A percentile compares a stretch with the other conserved stretches of the same genome.
phyloP scores from a whole-genome alignment of 1,284 basidiomycete species.

The Tranzscheliella williamsii region DNA sequence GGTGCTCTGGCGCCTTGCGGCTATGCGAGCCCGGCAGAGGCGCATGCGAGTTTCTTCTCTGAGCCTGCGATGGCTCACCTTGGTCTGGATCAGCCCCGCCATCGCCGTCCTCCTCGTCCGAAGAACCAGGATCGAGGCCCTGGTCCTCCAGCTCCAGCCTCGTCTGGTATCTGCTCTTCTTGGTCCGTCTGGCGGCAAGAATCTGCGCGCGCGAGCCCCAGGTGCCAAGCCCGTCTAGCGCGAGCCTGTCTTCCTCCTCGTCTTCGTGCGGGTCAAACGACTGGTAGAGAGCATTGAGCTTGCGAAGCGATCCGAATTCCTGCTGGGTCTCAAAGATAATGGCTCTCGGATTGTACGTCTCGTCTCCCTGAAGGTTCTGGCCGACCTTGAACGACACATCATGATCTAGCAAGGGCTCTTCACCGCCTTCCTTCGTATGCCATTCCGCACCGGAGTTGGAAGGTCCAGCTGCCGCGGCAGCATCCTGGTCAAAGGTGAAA shows the following conservation, averaged over 20 bases:
- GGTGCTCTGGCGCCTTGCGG: slow-evolving; percentile 1
- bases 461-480: slow-evolving; percentile 14
- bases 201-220: slow-evolving; percentile 19
- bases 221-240: slow-evolving; percentile 13
- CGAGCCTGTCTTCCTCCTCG: slow-evolving; percentile 8
- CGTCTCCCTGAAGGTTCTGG: slow-evolving; percentile 35
- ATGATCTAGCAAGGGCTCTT: slow-evolving; percentile 47
- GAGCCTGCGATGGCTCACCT: neutral
- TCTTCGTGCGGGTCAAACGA: slow-evolving; percentile 10
- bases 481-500: slow-evolving; percentile 37
- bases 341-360: slow-evolving; percentile 51
- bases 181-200: slow-evolving; percentile 8
- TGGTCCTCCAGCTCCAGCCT: slow-evolving; percentile 35
- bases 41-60: neutral
- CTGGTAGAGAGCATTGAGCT: slow-evolving; percentile 41
- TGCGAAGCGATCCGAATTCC: slow-evolving; percentile 44
- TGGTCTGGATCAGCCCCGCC: slow-evolving; percentile 6
- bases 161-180: slow-evolving; percentile 29
- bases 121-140: slow-evolving; percentile 23
- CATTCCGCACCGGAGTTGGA: neutral
- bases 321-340: slow-evolving; percentile 52
- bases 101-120: slow-evolving; percentile 15
- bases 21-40: neutral
- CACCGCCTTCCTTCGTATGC: slow-evolving; percentile 5
- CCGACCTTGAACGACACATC: slow-evolving; percentile 53